Conservation (phyloP, 2,329 filamentous ascomycete species). For the Penicillium sp. region DNA sequence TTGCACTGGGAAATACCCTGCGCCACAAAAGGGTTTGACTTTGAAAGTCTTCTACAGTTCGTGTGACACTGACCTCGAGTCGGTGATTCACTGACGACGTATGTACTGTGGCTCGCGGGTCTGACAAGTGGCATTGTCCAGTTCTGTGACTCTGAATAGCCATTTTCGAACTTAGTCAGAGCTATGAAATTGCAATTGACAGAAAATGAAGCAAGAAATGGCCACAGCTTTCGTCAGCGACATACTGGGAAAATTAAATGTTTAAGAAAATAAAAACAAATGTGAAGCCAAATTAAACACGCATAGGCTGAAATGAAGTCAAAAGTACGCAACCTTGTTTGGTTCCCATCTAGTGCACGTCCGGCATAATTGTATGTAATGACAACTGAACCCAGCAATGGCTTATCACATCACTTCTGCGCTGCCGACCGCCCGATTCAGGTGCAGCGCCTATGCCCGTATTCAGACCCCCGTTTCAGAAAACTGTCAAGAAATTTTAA, state of each 20-base stretch:
- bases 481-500: not conserved
- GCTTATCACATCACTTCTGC: conserved; percentile 5
- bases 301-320: not conserved
- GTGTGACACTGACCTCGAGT: not conserved
- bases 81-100: not conserved
- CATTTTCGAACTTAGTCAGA: not conserved
- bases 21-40: not conserved
- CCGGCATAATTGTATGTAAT: conserved; percentile 3
- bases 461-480: not conserved
- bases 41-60: not conserved
- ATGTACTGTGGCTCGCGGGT: not conserved
- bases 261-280: not conserved
- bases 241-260: not conserved
- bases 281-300: too few relatives aligned
- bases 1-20: not conserved
- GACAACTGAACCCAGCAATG: conserved; percentile 7
- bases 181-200: not conserved
- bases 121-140: not conserved
- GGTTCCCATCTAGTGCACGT: not conserved
- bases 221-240: not conserved
- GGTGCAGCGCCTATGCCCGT: not conserved
- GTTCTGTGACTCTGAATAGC: not conserved
- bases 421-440: conserved; percentile 2
- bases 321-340: not conserved
- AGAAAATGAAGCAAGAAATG: not conserved